Base-by-base conservation (phyloP, 2,329 filamentous ascomycete genomes). In the Venturia nashicola region DNA sequence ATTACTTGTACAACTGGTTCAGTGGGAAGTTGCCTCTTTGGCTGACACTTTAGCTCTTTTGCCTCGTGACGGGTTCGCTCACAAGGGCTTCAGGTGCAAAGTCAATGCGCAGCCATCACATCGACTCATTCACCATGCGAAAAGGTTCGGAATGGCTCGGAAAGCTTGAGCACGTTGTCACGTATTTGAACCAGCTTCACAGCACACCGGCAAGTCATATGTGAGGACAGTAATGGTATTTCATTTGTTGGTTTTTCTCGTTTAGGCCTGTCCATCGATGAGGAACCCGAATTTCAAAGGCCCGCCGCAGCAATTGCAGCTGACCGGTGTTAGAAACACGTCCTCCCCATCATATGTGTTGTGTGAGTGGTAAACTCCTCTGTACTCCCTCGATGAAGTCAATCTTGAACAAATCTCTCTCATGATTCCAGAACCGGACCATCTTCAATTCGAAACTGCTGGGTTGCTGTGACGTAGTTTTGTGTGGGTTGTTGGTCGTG, bases 381-480 rank as follows among this genome's bases (percentile, higher is more conserved):
- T 36, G 32, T 57, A 36, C 51, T 57, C 51, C 51, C 51, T 57
- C 51, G 51, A 57, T 57, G 51, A 57, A 36, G 20, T 27, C 23
- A n/a, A 36, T 57, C 32, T 57, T 36, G 51, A 57, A 34, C 51
- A 36, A 34, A 36, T 36, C 51, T 36, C 51, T 57, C 51, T 32
- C 51, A 36, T n/a, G 12, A n/a, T 57, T 57, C 51, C 51, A 7
- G 6, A 57, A 3, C 3, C 51, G 6, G 36, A 9, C 1, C 51
- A 57, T 36, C 51, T 20, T 36, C 51, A 57, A 57, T 57, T 57
- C 51, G 51, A 57, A 57, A 57, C 51, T 36, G 51, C 51, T 39
- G 51, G 27, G 51, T 36, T 36, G 51, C 51, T 57, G 32, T 57
- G 51, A 57, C 51, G 51, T 57, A 57, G 51, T 57, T 55, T 39